Percentiles rank a stretch among this genome's conserved stretches.
Evolutionary conservation across 2,329 filamentous ascomycete genomes (phyloP).

Genomic region (Xenosphaeropsis pyriputrescens): DNA sequence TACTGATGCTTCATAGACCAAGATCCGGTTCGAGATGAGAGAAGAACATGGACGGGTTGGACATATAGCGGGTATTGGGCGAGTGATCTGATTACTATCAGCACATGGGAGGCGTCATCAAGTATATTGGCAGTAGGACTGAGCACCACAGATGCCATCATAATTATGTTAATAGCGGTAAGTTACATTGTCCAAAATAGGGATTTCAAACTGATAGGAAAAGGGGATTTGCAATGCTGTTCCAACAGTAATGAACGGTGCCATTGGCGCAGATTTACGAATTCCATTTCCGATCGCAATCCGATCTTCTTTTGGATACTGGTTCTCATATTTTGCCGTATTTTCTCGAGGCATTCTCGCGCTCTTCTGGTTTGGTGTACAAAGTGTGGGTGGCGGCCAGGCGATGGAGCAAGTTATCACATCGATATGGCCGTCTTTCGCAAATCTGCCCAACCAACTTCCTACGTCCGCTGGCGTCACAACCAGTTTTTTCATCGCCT

Average conservation of each 20-base stretch:
- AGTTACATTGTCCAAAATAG: conserved; percentile 4
- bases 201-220: too few relatives aligned
- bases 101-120: conserved; percentile 8
- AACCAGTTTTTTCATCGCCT: neutral
- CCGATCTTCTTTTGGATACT: conserved; percentile 14
- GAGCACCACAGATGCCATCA: conserved; percentile 7
- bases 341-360: conserved; percentile 18
- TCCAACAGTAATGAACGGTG: conserved; percentile 9
- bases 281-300: conserved; percentile 15
- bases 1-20: conserved; percentile 21
- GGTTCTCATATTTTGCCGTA: conserved; percentile 10
- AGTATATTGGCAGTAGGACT: conserved; percentile 8
- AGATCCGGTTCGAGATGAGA: conserved; percentile 15
- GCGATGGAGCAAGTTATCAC: conserved; percentile 14
- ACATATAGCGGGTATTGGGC: conserved; percentile 21
- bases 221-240: conserved; percentile 4
- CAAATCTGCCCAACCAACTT: neutral
- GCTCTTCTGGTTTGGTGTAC: conserved; percentile 20
- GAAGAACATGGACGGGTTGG: conserved; percentile 19
- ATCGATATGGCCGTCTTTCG: conserved; percentile 7
- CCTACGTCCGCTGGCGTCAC: neutral
- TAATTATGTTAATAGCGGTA: conserved; percentile 6
- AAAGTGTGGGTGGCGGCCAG: conserved; percentile 15
- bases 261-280: conserved; percentile 13
- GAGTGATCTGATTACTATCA: conserved; percentile 8